Evolutionary conservation across 441 rosid genomes (phyloP).

Genomic region (Melastoma candidum): DNA sequence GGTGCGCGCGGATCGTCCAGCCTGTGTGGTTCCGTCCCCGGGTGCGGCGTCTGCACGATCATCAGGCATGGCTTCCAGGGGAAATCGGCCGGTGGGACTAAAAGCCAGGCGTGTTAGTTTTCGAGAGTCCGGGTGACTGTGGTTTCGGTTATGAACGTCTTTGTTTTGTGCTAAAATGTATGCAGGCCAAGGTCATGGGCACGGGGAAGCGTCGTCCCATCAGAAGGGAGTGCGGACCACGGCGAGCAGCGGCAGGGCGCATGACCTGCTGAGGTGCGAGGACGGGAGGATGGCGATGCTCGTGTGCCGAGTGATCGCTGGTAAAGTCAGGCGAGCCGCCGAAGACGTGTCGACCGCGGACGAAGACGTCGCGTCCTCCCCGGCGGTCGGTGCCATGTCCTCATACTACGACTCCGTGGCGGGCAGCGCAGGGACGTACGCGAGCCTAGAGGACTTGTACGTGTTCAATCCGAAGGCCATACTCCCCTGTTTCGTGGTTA

Average conservation of each 20-base stretch:
- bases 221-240: constrained; percentile 56
- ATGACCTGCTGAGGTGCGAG: constrained; percentile 48
- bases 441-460: constrained; percentile 69
- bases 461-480: constrained; percentile 81
- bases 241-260: constrained; percentile 96
- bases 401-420: constrained; percentile 76
- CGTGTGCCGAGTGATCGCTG: constrained; percentile 94
- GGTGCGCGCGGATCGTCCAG: constrained; percentile 69
- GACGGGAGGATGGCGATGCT: constrained; percentile 77
- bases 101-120: too few relatives aligned
- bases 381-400: constrained; percentile 15
- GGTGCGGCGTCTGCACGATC: constrained; percentile 75
- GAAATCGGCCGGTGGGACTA: constrained; percentile 10
- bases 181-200: too few relatives aligned
- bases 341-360: constrained; percentile 20
- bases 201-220: constrained; percentile 10
- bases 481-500: constrained; percentile 89
- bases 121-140: too few relatives aligned
- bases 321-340: constrained; percentile 45
- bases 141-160: too few relatives aligned
- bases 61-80: constrained; percentile 69
- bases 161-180: too few relatives aligned
- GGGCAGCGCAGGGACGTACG: constrained; percentile 51
- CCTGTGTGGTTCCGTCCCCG: constrained; percentile 68
- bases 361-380: constrained; percentile 17